These are phyloP conservation scores for Amauroascus niger DNA, from an alignment of 2,329 filamentous ascomycete species.

Conservation along the genomic window DNA sequence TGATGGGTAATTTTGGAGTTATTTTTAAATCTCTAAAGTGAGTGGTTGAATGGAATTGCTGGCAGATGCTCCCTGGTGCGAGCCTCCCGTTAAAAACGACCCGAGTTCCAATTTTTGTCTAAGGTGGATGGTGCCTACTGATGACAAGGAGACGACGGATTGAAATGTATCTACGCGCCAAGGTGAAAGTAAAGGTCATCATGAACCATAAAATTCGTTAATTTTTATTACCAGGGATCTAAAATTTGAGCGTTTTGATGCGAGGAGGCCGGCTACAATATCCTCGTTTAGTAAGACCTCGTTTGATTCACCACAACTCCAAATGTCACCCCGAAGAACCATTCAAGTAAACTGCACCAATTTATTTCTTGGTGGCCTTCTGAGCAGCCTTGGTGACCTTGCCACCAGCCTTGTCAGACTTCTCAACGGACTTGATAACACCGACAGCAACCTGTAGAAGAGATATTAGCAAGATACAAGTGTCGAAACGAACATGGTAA, in stretches of 20 bases:
- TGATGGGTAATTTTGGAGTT: too few species aligned
- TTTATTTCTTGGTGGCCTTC: constrained; percentile 68
- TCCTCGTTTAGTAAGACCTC: constrained; percentile 8
- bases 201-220: constrained; percentile 15
- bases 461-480: neutral
- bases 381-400: constrained; percentile 55
- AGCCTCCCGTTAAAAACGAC: too few species aligned
- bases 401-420: constrained; percentile 47
- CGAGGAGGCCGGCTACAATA: constrained; percentile 5
- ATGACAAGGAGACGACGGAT: neutral
- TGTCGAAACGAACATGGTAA: neutral
- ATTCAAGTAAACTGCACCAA: constrained; percentile 11
- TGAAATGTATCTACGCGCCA: neutral
- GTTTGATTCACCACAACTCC: constrained; percentile 11
- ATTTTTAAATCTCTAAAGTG: too few species aligned
- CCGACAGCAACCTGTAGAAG: constrained; percentile 61
- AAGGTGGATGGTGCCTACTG: too few species aligned
- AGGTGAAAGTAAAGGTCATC: neutral
- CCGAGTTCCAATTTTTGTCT: too few species aligned
- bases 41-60: too few species aligned
- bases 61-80: too few species aligned
- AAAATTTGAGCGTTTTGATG: constrained; percentile 13
- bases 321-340: constrained; percentile 9
- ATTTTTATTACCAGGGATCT: constrained; percentile 16
- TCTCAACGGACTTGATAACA: constrained; percentile 84